These are phyloP conservation scores for Jaapia argillacea DNA, from an alignment of 768 basidiomycete genomes.

Conservation along the genomic window DNA sequence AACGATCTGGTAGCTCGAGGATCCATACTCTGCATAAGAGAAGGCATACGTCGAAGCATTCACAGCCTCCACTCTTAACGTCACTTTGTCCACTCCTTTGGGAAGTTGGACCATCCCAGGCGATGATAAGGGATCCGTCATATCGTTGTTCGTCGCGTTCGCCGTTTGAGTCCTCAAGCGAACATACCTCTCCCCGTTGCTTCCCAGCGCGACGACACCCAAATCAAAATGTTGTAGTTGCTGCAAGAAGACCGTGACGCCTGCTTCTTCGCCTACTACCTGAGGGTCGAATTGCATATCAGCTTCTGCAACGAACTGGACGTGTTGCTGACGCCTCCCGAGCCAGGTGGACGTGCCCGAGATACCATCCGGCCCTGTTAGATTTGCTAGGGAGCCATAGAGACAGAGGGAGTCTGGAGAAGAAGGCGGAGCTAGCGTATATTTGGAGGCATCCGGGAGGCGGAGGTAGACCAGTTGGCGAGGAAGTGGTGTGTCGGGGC, in stretches of 20 bases:
- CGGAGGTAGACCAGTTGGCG: slow-evolving; percentile 21
- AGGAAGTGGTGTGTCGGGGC: slow-evolving; percentile 13
- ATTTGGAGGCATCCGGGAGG: slow-evolving; percentile 15
- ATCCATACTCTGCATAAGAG: slow-evolving; percentile 2
- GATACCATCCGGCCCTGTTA: slow-evolving; percentile 19
- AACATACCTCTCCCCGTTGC: slow-evolving; percentile 5
- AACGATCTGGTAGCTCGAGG: slow-evolving; percentile 1
- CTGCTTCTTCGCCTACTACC: slow-evolving; percentile 19
- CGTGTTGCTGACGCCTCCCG: slow-evolving; percentile 21
- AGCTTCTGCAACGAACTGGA: slow-evolving; percentile 18
- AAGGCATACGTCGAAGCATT: slow-evolving; percentile 9
- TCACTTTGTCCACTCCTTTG: background rate
- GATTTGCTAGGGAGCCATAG: slow-evolving; percentile 11
- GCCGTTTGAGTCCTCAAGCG: slow-evolving; percentile 7
- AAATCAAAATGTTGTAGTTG: slow-evolving; percentile 13
- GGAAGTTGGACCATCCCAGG: slow-evolving; percentile 5
- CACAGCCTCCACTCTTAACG: slow-evolving; percentile 8
- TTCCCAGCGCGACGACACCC: slow-evolving; percentile 8
- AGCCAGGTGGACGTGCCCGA: slow-evolving; percentile 20
- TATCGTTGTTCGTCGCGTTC: slow-evolving; percentile 6
- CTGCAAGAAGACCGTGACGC: slow-evolving; percentile 21
- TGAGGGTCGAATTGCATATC: slow-evolving; percentile 12
- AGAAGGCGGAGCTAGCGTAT: slow-evolving; percentile 16
- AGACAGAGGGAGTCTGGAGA: slow-evolving; percentile 15
- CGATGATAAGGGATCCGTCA: slow-evolving; percentile 6